These are phyloP conservation scores for Platanthera zijinensis DNA, from an alignment of 106 monocot species.

Conservation along the genomic window DNA sequence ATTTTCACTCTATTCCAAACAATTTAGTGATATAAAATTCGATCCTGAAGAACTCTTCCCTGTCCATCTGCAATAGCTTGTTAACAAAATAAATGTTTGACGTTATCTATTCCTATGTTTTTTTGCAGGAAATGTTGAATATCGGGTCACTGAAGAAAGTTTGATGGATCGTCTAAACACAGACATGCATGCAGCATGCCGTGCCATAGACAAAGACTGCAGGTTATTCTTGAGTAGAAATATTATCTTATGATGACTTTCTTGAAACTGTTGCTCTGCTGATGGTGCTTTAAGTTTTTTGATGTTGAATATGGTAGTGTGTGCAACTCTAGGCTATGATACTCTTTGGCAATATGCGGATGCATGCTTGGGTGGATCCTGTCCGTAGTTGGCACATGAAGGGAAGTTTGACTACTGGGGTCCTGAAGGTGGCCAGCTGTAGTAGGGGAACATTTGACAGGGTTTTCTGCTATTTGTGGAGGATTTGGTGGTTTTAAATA, in stretches of 20 bases:
- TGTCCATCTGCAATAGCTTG: not conserved
- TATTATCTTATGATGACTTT: not conserved
- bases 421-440: no score
- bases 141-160: conserved; percentile 65
- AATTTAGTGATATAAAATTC: not conserved
- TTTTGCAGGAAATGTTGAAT: conserved; percentile 42
- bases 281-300: not conserved
- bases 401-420: no score
- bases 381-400: no score
- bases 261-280: not conserved
- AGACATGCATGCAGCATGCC: conserved; percentile 54
- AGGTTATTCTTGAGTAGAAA: conserved; percentile 22
- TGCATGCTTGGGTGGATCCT: no score
- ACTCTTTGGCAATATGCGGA: no score
- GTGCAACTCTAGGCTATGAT: no score
- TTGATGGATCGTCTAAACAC: conserved; percentile 68
- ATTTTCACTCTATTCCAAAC: not conserved
- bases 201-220: conserved; percentile 51
- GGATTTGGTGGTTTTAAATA: no score
- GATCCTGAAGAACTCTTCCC: not conserved
- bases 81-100: not conserved
- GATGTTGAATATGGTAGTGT: no score
- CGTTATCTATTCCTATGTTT: conserved; percentile 5
- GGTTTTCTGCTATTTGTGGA: no score
- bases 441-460: no score